Base-by-base conservation (phyloP, 2,329 filamentous ascomycete genomes). In the Paraconiothyrium brasiliense region DNA sequence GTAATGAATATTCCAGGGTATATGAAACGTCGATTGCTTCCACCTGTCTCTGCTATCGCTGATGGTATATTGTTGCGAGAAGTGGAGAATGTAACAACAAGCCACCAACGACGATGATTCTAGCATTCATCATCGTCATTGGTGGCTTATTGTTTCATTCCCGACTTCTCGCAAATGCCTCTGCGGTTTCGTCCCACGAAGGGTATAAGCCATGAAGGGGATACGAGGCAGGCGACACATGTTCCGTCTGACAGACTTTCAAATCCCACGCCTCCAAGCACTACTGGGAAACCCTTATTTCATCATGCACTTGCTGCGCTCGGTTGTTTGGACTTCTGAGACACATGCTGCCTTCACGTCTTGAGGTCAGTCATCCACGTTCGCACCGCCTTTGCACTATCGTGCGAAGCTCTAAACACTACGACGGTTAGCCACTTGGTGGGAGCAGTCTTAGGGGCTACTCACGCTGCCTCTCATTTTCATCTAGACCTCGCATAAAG, bases 401-500 rank as follows among this genome's bases (percentile, higher is more conserved):
- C 82, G 62, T 84, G 82, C 16, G 82, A 80, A 9, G 81, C 78
- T 49, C 80, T 78, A 57, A 84, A 84, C 10, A 84, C 82, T 84
- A 27, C 20, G 24, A 49, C 34, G 13, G 58, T 67, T 35, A 68
- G 62, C 59, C 1, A 49, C 35, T n/a, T 9, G 32, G 5, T 24
- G 34, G 10, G 35, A 20, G 35, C 41, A 20, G 24, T 43, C 20
- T 20, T 20, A 11, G 37, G 48, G 16, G 11, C 22, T 14, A 79
- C 83, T 74, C 74, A 89, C 87, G 72, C 62, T 85, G 86, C 69
- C 94, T 86, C 82, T 99, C 95, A 78, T 89, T 93, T 81, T 98
- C 94, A 73, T 98, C 95, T 59, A 99, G 79, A 0, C 94, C 93
- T 34, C 92, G 85, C 70, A 97, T 82, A 71, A 98, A 98, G 68